Percentiles rank a stretch among this genome's conserved stretches.
phyloP scores from a whole-genome alignment of 192 early-diverging fungal species.

The Powellomyces hirtus region DNA sequence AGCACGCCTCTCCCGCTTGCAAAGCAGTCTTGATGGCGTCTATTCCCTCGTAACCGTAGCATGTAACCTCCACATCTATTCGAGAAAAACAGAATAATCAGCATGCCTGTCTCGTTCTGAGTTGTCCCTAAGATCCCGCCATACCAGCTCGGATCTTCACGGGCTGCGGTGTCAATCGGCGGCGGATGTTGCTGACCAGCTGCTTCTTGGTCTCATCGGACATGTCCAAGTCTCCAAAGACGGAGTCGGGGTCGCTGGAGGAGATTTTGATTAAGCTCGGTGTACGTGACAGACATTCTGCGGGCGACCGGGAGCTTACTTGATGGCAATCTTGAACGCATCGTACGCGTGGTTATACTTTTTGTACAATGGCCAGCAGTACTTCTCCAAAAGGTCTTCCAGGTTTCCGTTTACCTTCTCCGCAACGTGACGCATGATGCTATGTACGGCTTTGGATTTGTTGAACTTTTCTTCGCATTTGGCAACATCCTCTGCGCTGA shows the following conservation, averaged over 20 bases:
- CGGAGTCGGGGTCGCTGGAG: slow-evolving; percentile 76
- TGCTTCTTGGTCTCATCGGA: slow-evolving; percentile 62
- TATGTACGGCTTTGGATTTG: slow-evolving; percentile 87
- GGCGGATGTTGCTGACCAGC: slow-evolving; percentile 78
- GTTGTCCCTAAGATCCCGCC: neutral
- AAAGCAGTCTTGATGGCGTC: slow-evolving; percentile 93
- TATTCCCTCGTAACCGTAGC: slow-evolving; percentile 92
- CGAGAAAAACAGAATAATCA: neutral
- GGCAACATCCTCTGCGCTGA: slow-evolving; percentile 80
- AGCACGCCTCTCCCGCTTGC: slow-evolving; percentile 77
- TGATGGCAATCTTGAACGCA: slow-evolving; percentile 92
- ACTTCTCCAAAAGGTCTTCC: slow-evolving; percentile 76
- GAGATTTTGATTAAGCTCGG: too few relatives aligned
- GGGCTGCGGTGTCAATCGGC: slow-evolving; percentile 91
- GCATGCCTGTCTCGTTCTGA: neutral
- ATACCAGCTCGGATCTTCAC: slow-evolving; percentile 90
- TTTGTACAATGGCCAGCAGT: slow-evolving; percentile 93
- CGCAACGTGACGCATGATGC: slow-evolving; percentile 85
- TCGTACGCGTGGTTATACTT: slow-evolving; percentile 97
- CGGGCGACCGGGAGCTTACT: slow-evolving; percentile 48
- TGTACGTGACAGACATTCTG: neutral
- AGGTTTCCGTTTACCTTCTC: slow-evolving; percentile 78
- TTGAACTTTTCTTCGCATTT: slow-evolving; percentile 92
- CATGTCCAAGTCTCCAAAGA: slow-evolving; percentile 81
- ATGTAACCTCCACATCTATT: slow-evolving; percentile 87